Base-by-base conservation (phyloP, 2,329 filamentous ascomycete species). In the Penicillium sp. region DNA sequence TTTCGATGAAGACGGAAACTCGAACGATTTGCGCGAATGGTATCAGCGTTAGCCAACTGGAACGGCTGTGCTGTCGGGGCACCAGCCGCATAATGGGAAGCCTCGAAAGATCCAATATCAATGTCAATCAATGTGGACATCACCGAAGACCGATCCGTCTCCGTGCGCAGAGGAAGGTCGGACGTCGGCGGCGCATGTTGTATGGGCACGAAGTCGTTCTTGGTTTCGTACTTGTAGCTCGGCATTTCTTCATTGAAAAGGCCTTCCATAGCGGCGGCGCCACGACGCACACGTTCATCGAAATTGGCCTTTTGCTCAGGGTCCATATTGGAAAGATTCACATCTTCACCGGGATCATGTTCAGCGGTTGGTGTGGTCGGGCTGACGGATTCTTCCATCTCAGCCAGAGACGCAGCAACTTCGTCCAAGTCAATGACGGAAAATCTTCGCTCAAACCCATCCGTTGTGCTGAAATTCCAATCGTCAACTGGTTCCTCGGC, bases 381-480 rank as follows among this genome's bases (percentile, higher is more conserved):
- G 52, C 68, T 63, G 58, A 64, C 51, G 42, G 71, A 62, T 58
- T 71, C 57, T 59, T 74, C 67, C 43, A 72, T 57, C 36, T 69
- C 66, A 13, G 70, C 68, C 40, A 77, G 65, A 1, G 74, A 74
- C 41, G 75, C 74, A 11, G 67, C 65, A 29, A 76, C 63, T 47
- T 74, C 66, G 51, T 74, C 67, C 7, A 73, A 52, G 50, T 72
- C 66, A 38, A 76, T 69, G 34, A 74, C 68, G 2, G 74, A 75
- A 40, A 75, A 73, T 27, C 74, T 61, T 46, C 72, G 69, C 51
- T 83, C 77, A 53, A 83, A 83, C 11, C 78, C 76, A 52, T 79
- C 78, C 2, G 79, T 82, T 4, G 79, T 81, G 55, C 79, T 83
- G 59, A 84, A 84, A 47, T 81, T 82, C 81, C 81, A 84, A 51